Evolutionary conservation across 1,284 basidiomycete genomes (phyloP), one percentile per base, ranked within the genome.

Genomic region (Spongispora temasekensis): DNA sequence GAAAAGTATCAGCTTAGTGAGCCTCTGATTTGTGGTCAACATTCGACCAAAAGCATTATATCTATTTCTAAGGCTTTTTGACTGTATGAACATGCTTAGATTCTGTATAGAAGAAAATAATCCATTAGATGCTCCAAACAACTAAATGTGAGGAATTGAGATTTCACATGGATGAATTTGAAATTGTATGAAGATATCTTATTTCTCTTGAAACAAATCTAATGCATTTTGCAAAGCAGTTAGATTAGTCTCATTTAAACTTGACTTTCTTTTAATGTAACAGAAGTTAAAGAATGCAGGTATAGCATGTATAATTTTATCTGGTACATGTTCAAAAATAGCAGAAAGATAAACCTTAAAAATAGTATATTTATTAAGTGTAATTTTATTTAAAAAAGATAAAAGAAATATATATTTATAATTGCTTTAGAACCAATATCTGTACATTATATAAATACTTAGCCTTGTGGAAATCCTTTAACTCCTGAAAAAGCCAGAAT

Each of bases 201-300:
- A 15, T 46, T 46, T 46, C 19, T 46, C 44, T 21, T 21, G n/a
- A 10, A 46, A 46, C n/a, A 10, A 21, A 46, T 46, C n/a, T 46
- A 46, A 21, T 46, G 15, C 44, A 46, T 46, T 21, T 46, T 46
- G 44, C 21, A 48, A 15, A 48, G 46, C 27, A 48, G 13, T 17
- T 27, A 48, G 19, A 21, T 55, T 35, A 3, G 21, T 42, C 2
- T 59, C 57, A 25, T 21, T 42, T 3, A 62, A 13, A 12, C 40
- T 46, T 8, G 48, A 52, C 2, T 46, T 28, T 5, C 27, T 50
- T 21, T 53, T 51, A 25, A 62, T 54, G 30, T 62, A 62, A 17
- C 42, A 56, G 40, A 56, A 56, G 6, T 56, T 30, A 40, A 46
- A 17, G 21, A 56, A 56, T 19, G 55, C 42, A 32, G 55, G 30